Evolutionary conservation across 805 yeast species (phyloP).

Genomic region (Tetrapisispora arboricola): DNA sequence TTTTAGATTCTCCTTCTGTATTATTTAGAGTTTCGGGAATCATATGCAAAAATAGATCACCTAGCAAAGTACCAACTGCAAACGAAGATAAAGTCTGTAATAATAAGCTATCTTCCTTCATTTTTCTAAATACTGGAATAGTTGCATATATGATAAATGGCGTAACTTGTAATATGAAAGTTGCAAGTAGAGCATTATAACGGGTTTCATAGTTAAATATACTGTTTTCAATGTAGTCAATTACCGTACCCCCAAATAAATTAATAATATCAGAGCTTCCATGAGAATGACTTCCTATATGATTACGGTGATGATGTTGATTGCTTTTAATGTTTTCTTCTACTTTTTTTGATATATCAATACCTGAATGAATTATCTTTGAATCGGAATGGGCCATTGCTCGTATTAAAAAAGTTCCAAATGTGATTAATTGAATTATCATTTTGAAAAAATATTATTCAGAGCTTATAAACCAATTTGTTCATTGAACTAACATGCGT

Average conservation of each 20-base stretch:
- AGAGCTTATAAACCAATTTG: too few species aligned
- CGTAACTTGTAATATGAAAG: conserved; percentile 53
- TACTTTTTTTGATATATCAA: too few species aligned
- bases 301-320: conserved; percentile 1
- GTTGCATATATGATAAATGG: conserved; percentile 48
- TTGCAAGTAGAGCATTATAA: conserved; percentile 52
- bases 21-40: conserved; percentile 57
- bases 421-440: neutral
- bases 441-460: neutral
- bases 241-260: neutral
- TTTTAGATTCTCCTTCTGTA: conserved; percentile 30
- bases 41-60: conserved; percentile 64
- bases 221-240: conserved; percentile 4
- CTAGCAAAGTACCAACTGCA: conserved; percentile 68
- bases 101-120: conserved; percentile 5
- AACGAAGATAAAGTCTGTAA: conserved; percentile 52
- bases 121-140: conserved; percentile 37
- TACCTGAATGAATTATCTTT: neutral
- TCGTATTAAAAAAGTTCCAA: neutral
- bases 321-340: too few species aligned
- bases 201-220: conserved; percentile 33
- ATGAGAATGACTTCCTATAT: conserved; percentile 2
- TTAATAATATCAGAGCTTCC: neutral
- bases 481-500: too few species aligned
- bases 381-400: neutral